Percentiles rank a stretch among this genome's conserved stretches.
These are phyloP conservation scores for Pholiota microspora DNA, from an alignment of 768 basidiomycete genomes.

Conservation along the genomic window DNA sequence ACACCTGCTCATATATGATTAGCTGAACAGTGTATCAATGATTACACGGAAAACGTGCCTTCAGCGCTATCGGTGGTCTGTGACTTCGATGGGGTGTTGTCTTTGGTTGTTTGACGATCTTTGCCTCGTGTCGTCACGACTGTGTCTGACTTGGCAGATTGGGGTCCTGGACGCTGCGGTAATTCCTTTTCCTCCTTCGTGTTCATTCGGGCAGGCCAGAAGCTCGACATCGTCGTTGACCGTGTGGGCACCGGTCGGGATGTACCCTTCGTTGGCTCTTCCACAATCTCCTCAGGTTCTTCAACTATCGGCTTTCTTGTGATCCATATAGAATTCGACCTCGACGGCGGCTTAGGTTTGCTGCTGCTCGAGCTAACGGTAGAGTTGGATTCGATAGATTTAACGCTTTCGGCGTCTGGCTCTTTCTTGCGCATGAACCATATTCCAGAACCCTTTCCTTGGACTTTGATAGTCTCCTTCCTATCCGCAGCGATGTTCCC, in stretches of 20 bases:
- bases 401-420: slow-evolving; percentile 14
- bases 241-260: slow-evolving; percentile 18
- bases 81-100: slow-evolving; percentile 27
- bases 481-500: slow-evolving; percentile 65
- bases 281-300: slow-evolving; percentile 26
- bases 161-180: slow-evolving; percentile 22
- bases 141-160: slow-evolving; percentile 30
- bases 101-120: slow-evolving; percentile 18
- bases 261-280: slow-evolving; percentile 7
- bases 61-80: slow-evolving; percentile 23
- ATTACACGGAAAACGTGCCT: slow-evolving; percentile 18
- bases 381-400: slow-evolving; percentile 8
- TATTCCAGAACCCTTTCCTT: slow-evolving; percentile 46
- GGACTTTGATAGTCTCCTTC: slow-evolving; percentile 62
- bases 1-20: slow-evolving; percentile 15
- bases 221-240: slow-evolving; percentile 27
- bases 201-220: slow-evolving; percentile 30
- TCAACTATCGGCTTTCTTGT: slow-evolving; percentile 26
- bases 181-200: slow-evolving; percentile 29
- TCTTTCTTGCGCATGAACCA: slow-evolving; percentile 55
- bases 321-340: slow-evolving; percentile 26
- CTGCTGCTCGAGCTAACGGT: slow-evolving; percentile 6
- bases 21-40: neutral
- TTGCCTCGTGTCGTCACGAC: slow-evolving; percentile 19
- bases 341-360: slow-evolving; percentile 17